Percentiles rank a stretch among this genome's conserved stretches.
Evolutionary conservation across 2,329 filamentous ascomycete species (phyloP).

Genomic region (Cytospora schulzeri): DNA sequence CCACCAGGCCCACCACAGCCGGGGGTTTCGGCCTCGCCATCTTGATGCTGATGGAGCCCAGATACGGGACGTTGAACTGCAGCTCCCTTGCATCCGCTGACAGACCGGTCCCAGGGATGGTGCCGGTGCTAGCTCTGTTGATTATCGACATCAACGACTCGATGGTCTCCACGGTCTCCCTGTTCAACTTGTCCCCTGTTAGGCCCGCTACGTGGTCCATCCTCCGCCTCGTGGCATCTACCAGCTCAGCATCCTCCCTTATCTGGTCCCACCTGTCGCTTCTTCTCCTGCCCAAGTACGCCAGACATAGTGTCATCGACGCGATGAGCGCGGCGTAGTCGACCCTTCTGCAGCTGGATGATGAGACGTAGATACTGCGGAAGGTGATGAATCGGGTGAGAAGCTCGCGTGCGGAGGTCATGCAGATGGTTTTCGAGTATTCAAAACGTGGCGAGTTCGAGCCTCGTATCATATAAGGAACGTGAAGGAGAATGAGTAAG

Average conservation of each 20-base stretch:
- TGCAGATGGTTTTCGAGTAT: conserved; percentile 51
- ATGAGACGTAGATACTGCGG: conserved; percentile 41
- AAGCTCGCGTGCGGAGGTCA: conserved; percentile 54
- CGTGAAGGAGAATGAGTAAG: conserved; percentile 54
- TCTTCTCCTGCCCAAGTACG: conserved; percentile 46
- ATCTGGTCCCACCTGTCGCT: conserved; percentile 25
- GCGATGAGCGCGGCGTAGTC: conserved; percentile 57
- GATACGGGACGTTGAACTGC: conserved; percentile 48
- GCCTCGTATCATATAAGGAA: conserved; percentile 55
- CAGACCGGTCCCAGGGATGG: conserved; percentile 15
- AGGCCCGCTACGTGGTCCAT: conserved; percentile 43
- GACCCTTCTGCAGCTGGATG: conserved; percentile 49
- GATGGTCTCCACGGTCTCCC: conserved; percentile 47
- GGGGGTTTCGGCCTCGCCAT: conserved; percentile 18
- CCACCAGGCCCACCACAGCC: background rate
- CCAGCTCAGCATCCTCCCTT: conserved; percentile 41
- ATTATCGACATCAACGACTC: conserved; percentile 47
- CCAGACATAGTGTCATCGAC: conserved; percentile 52
- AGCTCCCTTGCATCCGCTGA: conserved; percentile 33
- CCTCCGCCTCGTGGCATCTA: conserved; percentile 40
- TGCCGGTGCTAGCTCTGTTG: conserved; percentile 31
- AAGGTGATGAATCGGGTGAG: conserved; percentile 52
- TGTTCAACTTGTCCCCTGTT: conserved; percentile 45
- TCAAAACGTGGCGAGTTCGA: conserved; percentile 43
- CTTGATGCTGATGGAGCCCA: conserved; percentile 50